phyloP scores from a whole-genome alignment of 768 basidiomycete genomes.

The Panellus pusillus region DNA sequence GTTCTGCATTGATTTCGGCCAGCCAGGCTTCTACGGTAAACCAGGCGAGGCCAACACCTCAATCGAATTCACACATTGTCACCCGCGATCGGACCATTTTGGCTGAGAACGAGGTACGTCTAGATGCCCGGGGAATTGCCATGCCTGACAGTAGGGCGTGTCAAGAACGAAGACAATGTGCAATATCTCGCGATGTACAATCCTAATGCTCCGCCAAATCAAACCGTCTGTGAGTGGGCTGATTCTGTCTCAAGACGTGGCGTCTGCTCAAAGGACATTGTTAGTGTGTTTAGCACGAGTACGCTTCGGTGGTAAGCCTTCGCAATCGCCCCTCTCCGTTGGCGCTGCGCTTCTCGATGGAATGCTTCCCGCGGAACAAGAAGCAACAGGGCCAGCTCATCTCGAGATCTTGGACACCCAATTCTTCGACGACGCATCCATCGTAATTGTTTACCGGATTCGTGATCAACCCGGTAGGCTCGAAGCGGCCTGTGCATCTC shows the following conservation, averaged over 20 bases:
- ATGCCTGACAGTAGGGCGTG: constrained; percentile 26
- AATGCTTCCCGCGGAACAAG: constrained; percentile 41
- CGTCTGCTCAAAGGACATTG: constrained; percentile 27
- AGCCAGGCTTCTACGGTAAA: constrained; percentile 25
- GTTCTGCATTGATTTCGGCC: constrained; percentile 51
- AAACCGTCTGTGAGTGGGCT: constrained; percentile 46
- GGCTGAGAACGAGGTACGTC: constrained; percentile 51
- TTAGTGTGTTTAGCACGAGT: constrained; percentile 59
- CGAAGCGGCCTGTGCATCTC: constrained; percentile 24
- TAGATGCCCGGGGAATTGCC: constrained; percentile 21
- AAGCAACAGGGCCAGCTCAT: constrained; percentile 36
- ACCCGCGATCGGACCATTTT: constrained; percentile 56
- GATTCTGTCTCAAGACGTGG: constrained; percentile 22
- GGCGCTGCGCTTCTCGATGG: constrained; percentile 57
- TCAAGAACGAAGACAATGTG: constrained; percentile 42
- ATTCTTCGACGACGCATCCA: constrained; percentile 75
- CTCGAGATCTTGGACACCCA: constrained; percentile 65
- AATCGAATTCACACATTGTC: constrained; percentile 32
- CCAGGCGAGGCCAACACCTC: constrained; percentile 32
- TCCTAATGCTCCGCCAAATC: constrained; percentile 36
- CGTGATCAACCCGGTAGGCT: constrained; percentile 50
- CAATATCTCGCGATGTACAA: constrained; percentile 56
- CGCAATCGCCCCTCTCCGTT: constrained; percentile 41
- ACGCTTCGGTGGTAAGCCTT: constrained; percentile 44
- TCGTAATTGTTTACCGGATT: constrained; percentile 64